Conservation (phyloP, 1,139 yeast genomes). For the Waltiozyma sp. region DNA sequence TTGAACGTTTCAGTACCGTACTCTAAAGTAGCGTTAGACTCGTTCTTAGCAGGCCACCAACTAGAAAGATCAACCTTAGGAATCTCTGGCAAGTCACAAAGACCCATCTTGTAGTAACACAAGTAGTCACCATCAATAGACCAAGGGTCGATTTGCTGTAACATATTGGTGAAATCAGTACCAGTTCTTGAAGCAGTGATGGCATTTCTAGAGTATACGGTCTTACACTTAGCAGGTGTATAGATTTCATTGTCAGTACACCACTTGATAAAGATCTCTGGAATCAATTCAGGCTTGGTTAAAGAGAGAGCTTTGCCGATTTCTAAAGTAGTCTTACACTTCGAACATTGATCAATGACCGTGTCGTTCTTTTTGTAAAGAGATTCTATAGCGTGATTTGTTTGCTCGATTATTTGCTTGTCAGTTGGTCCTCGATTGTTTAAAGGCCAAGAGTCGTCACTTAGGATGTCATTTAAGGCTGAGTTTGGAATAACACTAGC, state of each 20-base stretch:
- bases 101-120: conserved; percentile 40
- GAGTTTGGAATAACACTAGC: conserved; percentile 4
- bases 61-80: conserved; percentile 31
- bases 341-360: conserved; percentile 5
- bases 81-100: conserved; percentile 33
- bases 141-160: conserved; percentile 35
- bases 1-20: conserved; percentile 34
- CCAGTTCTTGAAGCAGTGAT: conserved; percentile 25
- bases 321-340: conserved; percentile 19
- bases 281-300: conserved; percentile 32
- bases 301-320: conserved; percentile 32
- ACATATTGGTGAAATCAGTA: conserved; percentile 35
- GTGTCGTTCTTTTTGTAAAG: conserved; percentile 9
- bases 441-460: conserved; percentile 5
- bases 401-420: conserved; percentile 5
- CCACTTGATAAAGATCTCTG: conserved; percentile 32
- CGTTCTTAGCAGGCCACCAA: conserved; percentile 32
- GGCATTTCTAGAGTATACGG: conserved; percentile 25
- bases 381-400: conserved; percentile 7
- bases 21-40: conserved; percentile 24
- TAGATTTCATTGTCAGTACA: conserved; percentile 23
- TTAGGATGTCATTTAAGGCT: conserved; percentile 5
- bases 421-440: conserved; percentile 7
- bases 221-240: conserved; percentile 20
- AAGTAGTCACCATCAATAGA: conserved; percentile 42